Evolutionary conservation across 495 filamentous ascomycete species (phyloP), one percentile per base, ranked within the genome.

Genomic region (Schizothecium vesticola): DNA sequence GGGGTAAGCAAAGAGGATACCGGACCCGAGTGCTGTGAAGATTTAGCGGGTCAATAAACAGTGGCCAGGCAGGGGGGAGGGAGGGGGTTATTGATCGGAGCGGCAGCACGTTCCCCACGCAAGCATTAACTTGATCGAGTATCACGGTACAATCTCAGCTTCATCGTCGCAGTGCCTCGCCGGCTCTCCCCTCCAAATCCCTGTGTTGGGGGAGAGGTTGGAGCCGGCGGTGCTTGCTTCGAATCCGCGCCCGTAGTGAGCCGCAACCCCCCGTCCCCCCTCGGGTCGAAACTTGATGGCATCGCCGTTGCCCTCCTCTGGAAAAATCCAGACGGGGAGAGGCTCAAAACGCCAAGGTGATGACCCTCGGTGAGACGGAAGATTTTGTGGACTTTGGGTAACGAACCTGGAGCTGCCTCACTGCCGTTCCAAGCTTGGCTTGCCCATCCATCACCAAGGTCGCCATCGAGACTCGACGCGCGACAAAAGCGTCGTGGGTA

Each of bases 61-160:
- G 74, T 72, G 69, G 70, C 75, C 63, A 69, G 64, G 72, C 67
- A 65, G 33, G 56, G 67, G 71, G 62, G 60, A 66, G 43, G 67
- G 66, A 67, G 73, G 69, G 64, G 66, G 70, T 70, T 71, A 72
- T 73, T 72, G 74, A 80, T 80, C 74, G 77, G 81, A 89, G 90
- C 89, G 91, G 90, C 91, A 92, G 88, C 90, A 92, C 90, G 76
- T 91, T 93, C 88, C 90, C 86, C 91, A 92, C 91, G 90, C 90
- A 93, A 92, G 91, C 87, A 90, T 93, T 93, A 92, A 89, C 90
- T 92, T 92, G 91, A 89, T 92, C 91, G 91, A 92, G 91, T 93
- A 86, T 89, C 81, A 92, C 90, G 91, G 90, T 93, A 85, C 88
- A 86, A 87, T 92, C 90, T 93, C 90, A 93, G 90, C 90, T 86